Percentiles rank a stretch among this genome's conserved stretches.
Evolutionary conservation across 257 asterid genomes (phyloP).

Genomic region (Orobanche coerulescens): DNA sequence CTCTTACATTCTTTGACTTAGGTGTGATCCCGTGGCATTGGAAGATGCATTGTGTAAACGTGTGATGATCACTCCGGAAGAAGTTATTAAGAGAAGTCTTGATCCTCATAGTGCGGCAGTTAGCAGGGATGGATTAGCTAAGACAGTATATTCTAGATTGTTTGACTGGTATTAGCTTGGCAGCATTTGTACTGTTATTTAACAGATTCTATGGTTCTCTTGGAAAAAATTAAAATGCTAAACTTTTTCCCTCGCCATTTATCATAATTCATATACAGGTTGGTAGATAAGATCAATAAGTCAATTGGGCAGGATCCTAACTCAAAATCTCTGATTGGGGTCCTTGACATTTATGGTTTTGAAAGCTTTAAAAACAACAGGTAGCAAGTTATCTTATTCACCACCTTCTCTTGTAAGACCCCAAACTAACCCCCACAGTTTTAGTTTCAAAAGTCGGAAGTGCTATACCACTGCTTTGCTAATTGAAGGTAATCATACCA

Average conservation of each 20-base stretch:
- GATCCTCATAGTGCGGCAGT: slow-evolving; percentile 89
- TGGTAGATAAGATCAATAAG: slow-evolving; percentile 84
- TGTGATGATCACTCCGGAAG: slow-evolving; percentile 98
- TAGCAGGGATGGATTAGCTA: slow-evolving; percentile 95
- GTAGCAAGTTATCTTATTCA: slow-evolving; percentile 30
- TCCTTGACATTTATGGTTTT: slow-evolving; percentile 92
- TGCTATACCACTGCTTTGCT: slow-evolving; percentile 24
- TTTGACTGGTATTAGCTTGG: slow-evolving; percentile 70
- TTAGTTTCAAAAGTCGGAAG: slow-evolving; percentile 16
- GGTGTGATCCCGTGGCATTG: slow-evolving; percentile 82
- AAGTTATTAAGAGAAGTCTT: slow-evolving; percentile 92
- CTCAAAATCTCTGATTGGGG: slow-evolving; percentile 82
- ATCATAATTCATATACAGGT: slow-evolving; percentile 44
- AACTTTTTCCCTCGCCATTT: slow-evolving; percentile 6
- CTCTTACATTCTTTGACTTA: slow-evolving; percentile 30
- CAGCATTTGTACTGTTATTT: slow-evolving; percentile 13
- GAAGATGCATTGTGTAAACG: slow-evolving; percentile 97
- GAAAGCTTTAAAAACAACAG: slow-evolving; percentile 97
- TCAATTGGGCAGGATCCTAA: slow-evolving; percentile 86
- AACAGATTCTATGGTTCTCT: slow-evolving; percentile 7
- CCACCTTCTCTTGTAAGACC: slow-evolving; percentile 16
- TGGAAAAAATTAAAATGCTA: slow-evolving; percentile 16
- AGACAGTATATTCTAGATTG: slow-evolving; percentile 83
- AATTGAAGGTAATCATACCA: slow-evolving; percentile 22
- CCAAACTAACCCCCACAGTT: not conserved